phyloP scores from a whole-genome alignment of 2,329 filamentous ascomycete species.

The Fusarium vanettenii region DNA sequence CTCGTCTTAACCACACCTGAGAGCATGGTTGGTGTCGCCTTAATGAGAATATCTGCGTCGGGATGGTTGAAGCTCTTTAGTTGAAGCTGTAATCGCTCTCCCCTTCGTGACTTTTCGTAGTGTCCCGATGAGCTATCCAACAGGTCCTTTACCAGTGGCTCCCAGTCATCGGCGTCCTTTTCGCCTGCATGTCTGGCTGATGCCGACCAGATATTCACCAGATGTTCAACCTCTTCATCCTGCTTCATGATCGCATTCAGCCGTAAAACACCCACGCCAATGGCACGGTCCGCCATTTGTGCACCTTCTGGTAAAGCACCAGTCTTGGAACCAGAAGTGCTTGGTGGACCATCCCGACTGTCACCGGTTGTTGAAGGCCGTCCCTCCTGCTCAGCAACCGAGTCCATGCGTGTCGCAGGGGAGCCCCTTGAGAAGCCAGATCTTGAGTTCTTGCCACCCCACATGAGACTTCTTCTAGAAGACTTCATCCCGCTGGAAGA shows the following conservation, averaged over 20 bases:
- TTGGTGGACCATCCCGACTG: slow-evolving; percentile 65
- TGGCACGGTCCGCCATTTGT: slow-evolving; percentile 62
- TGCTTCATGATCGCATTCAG: slow-evolving; percentile 81
- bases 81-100: slow-evolving; percentile 83
- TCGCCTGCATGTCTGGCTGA: slow-evolving; percentile 65
- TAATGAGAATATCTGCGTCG: slow-evolving; percentile 84
- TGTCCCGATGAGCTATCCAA: slow-evolving; percentile 78
- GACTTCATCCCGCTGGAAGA: slow-evolving; percentile 63
- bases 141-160: slow-evolving; percentile 78
- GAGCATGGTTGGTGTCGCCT: slow-evolving; percentile 87
- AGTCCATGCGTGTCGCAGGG: slow-evolving; percentile 62
- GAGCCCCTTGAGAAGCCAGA: slow-evolving; percentile 65
- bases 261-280: slow-evolving; percentile 82
- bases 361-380: slow-evolving; percentile 52
- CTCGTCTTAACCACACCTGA: slow-evolving; percentile 83
- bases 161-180: slow-evolving; percentile 74
- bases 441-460: slow-evolving; percentile 70
- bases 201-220: slow-evolving; percentile 82
- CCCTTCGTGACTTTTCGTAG: slow-evolving; percentile 77
- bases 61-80: slow-evolving; percentile 81
- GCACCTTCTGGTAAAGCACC: slow-evolving; percentile 35
- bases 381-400: slow-evolving; percentile 64
- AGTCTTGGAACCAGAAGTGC: slow-evolving; percentile 65
- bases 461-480: slow-evolving; percentile 76
- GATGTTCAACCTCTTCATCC: slow-evolving; percentile 77